phyloP scores from a whole-genome alignment of 106 monocot species.

The Acanthochlamys bracteata region DNA sequence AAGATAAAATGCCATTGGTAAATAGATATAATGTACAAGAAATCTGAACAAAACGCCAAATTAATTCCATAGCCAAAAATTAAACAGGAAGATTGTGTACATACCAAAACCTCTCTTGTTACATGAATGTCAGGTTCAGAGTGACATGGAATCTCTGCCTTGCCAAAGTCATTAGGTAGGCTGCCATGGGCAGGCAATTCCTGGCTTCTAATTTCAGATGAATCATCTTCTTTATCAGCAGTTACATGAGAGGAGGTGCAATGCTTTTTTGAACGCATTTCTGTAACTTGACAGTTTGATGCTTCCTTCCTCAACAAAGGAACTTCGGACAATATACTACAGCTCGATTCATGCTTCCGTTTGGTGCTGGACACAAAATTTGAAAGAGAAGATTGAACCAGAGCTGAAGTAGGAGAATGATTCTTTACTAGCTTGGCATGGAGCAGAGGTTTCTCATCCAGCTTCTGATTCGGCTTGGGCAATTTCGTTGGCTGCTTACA shows the following conservation, averaged over 20 bases:
- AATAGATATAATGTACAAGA: too few species aligned
- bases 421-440: constrained; percentile 17
- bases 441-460: constrained; percentile 1
- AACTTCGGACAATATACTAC: constrained; percentile 57
- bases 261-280: constrained; percentile 17
- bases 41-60: too few species aligned
- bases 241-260: constrained; percentile 8
- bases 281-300: constrained; percentile 20
- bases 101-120: constrained; percentile 8
- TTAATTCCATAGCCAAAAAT: neutral
- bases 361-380: constrained; percentile 59
- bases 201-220: constrained; percentile 10
- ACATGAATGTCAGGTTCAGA: constrained; percentile 13
- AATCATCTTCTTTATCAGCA: constrained; percentile 15
- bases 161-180: constrained; percentile 8
- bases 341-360: constrained; percentile 62
- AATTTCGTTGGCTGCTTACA: constrained; percentile 17
- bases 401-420: constrained; percentile 23
- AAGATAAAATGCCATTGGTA: too few species aligned
- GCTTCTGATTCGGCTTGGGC: constrained; percentile 8
- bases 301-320: constrained; percentile 62
- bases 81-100: neutral
- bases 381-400: constrained; percentile 63
- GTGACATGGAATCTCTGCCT: constrained; percentile 6
- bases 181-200: constrained; percentile 6